phyloP scores from a whole-genome alignment of 495 filamentous ascomycete species.

The Aspergillus haitiensis region DNA sequence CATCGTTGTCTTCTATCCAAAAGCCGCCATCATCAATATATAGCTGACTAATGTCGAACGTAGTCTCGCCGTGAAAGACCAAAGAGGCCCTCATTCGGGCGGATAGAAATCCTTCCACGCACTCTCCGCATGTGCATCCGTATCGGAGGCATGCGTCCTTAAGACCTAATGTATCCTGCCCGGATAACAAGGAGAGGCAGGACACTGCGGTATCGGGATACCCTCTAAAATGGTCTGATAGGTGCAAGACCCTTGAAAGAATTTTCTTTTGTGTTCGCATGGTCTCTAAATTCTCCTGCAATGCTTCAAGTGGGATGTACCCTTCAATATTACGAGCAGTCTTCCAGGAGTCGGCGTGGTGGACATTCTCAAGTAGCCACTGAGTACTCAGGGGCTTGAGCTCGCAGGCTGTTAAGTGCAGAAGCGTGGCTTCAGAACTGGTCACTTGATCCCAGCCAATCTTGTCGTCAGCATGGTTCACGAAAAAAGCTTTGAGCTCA shows the following conservation, averaged over 20 bases:
- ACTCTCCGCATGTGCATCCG: constrained; percentile 35
- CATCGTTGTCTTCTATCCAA: constrained; percentile 22
- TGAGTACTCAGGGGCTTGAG: constrained; percentile 27
- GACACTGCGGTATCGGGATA: constrained; percentile 25
- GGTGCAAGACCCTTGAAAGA: constrained; percentile 12
- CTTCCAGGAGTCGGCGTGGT: constrained; percentile 23
- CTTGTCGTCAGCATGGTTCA: constrained; percentile 15
- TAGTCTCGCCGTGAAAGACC: constrained; percentile 21
- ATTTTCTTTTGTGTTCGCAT: constrained; percentile 20
- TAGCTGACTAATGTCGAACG: constrained; percentile 18
- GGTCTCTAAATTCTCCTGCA: constrained; percentile 25
- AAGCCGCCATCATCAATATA: constrained; percentile 21
- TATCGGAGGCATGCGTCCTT: constrained; percentile 25
- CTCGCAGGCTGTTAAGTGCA: constrained; percentile 29
- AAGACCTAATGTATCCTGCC: constrained; percentile 18
- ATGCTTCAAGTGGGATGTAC: constrained; percentile 30
- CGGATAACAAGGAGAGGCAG: constrained; percentile 28
- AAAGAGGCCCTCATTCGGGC: constrained; percentile 35
- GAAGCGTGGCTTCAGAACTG: constrained; percentile 24
- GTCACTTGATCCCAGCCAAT: constrained; percentile 23
- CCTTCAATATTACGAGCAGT: constrained; percentile 28
- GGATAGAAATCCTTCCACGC: constrained; percentile 33
- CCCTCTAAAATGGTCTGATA: constrained; percentile 31
- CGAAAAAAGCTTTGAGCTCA: constrained; percentile 23
- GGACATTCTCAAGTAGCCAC: constrained; percentile 29